Base-by-base conservation (phyloP, 2,329 filamentous ascomycete species). In the Fusarium sp. region DNA sequence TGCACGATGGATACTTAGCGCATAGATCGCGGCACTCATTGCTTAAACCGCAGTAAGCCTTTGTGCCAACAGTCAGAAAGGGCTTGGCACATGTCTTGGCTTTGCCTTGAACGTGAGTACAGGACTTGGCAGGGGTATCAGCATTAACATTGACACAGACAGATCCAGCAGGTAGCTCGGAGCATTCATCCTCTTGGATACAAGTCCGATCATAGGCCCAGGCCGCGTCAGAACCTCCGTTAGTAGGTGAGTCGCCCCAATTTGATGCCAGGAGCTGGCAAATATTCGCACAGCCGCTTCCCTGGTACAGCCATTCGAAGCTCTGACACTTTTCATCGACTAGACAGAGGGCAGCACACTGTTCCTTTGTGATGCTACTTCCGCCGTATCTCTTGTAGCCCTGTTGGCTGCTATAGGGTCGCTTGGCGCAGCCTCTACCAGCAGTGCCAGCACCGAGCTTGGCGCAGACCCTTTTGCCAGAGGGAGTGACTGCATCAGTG, bases 21-120 rank as follows among this genome's bases (percentile, higher is more conserved):
- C 70, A 73, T 9, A 73, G 42, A 19, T 73, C 70, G 14, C 70
- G 67, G 2, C 70, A 73, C 44, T 73, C 54, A 15, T 57, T 69
- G 15, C 51, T 58, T 0, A 57, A 40, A 22, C 59, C 62, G 9
- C 70, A 73, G 7, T 21, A 31, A 1, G 51, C 57, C 13, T 34
- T 57, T 1, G 67, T 65, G 1, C n/a, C n/a, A 7, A 53, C 45
- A 10, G 60, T 65, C 1, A 73, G 34, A 40, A 73, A 71, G 6
- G 70, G 59, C 26, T 66, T 54, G 7, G 62, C 70, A 24, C 70
- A 73, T 7, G 70, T 28, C 40, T 73, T 73, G 6, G 60, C 58
- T 6, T 61, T 52, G 11, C 70, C 62, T n/a, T 42, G 46, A 5
- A 71, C 11, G 10, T 42, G 47, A 3, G 45, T 65, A 33, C 70